Percentiles rank a stretch among this genome's conserved stretches.
Evolutionary conservation across 2,329 filamentous ascomycete species (phyloP).

Genomic region (Alternaria gansuensis): DNA sequence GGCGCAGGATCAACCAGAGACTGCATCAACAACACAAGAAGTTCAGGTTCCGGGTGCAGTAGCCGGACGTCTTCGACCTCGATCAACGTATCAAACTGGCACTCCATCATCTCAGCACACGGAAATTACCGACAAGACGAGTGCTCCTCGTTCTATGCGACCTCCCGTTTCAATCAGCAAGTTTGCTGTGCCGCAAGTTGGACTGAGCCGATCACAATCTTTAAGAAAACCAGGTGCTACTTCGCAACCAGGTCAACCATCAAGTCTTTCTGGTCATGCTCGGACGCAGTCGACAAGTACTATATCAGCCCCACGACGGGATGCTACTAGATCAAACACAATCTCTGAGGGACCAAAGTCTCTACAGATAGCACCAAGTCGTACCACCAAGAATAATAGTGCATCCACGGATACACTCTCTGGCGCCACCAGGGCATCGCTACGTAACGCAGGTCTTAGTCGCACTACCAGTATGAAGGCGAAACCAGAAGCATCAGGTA

Average conservation of each 20-base stretch:
- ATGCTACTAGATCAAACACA: slow-evolving; percentile 24
- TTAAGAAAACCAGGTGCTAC: slow-evolving; percentile 39
- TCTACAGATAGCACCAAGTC: slow-evolving; percentile 26
- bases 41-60: slow-evolving; percentile 8
- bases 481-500: slow-evolving; percentile 28
- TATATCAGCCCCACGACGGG: slow-evolving; percentile 24
- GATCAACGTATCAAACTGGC: slow-evolving; percentile 44
- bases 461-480: slow-evolving; percentile 39
- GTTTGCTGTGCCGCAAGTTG: slow-evolving; percentile 28
- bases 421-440: slow-evolving; percentile 27
- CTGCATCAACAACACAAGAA: slow-evolving; percentile 6
- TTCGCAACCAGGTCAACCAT: slow-evolving; percentile 27
- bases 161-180: slow-evolving; percentile 33
- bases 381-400: slow-evolving; percentile 17
- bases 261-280: slow-evolving; percentile 28
- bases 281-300: slow-evolving; percentile 43
- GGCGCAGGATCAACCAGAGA: slow-evolving; percentile 1
- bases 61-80: slow-evolving; percentile 38
- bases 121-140: slow-evolving; percentile 17
- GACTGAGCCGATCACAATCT: slow-evolving; percentile 42
- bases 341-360: slow-evolving; percentile 40
- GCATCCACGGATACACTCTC: slow-evolving; percentile 22
- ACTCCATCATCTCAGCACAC: slow-evolving; percentile 19
- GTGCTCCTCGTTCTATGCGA: slow-evolving; percentile 27
- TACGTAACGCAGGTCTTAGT: slow-evolving; percentile 37